A percentile compares a stretch with the other conserved stretches of the same genome.
These are phyloP conservation scores for Cyberlindnera petersonii DNA, from an alignment of 805 yeast species.

Conservation along the genomic window DNA sequence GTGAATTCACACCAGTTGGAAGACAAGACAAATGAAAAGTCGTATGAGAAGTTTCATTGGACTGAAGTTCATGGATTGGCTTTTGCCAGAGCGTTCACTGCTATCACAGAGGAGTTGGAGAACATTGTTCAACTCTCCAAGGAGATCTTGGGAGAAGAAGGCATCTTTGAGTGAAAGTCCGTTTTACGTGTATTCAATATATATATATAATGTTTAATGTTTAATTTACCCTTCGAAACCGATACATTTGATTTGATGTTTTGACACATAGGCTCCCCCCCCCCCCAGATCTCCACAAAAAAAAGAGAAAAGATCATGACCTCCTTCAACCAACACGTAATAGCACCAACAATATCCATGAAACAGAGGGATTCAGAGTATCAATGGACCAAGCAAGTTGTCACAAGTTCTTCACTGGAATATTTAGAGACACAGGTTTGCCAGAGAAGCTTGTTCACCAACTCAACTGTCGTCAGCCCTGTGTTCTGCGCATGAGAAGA, in stretches of 20 bases:
- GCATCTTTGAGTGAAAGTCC: slow-evolving; percentile 14
- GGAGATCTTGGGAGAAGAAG: slow-evolving; percentile 43
- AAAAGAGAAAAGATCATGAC: no score
- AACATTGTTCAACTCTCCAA: slow-evolving; percentile 35
- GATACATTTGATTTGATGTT: no score
- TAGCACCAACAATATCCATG: no score
- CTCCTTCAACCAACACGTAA: no score
- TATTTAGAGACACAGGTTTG: slow-evolving; percentile 4
- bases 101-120: slow-evolving; percentile 41
- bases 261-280: no score
- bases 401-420: no score
- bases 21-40: slow-evolving; percentile 1
- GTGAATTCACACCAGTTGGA: slow-evolving; percentile 5
- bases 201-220: no score
- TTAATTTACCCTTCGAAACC: no score
- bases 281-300: no score
- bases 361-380: no score
- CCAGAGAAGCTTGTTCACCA: slow-evolving; percentile 1
- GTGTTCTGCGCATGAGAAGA: not conserved
- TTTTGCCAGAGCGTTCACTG: slow-evolving; percentile 44
- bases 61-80: slow-evolving; percentile 47
- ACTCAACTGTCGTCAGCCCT: not conserved
- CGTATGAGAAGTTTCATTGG: slow-evolving; percentile 36
- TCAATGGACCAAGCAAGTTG: not conserved
- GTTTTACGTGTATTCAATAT: no score